Percentiles rank a stretch among this genome's conserved stretches.
Evolutionary conservation across 257 asterid species (phyloP).

Genomic region (Coffea eugenioides): DNA sequence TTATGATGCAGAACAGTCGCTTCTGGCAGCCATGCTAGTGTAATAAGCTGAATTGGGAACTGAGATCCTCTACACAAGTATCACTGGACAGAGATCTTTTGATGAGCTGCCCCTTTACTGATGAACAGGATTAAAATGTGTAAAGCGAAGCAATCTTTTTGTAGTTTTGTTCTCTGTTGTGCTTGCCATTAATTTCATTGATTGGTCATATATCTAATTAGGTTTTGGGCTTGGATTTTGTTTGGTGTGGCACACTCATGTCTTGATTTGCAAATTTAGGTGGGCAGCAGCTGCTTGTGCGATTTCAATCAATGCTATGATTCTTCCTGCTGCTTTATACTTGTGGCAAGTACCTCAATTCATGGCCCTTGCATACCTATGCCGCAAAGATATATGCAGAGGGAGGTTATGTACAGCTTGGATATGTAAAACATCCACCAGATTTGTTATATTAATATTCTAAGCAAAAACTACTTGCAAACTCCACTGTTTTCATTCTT

Average conservation of each 20-base stretch:
- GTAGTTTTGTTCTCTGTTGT: neutral
- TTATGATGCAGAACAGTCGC: neutral
- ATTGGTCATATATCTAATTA: neutral
- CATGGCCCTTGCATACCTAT: constrained; percentile 96
- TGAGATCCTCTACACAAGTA: neutral
- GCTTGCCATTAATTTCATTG: neutral
- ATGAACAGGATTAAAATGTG: too few relatives aligned
- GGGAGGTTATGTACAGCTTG: too few relatives aligned
- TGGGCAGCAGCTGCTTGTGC: constrained; percentile 95
- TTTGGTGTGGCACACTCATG: constrained; percentile 24
- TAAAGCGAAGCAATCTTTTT: neutral
- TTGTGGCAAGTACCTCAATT: constrained; percentile 99
- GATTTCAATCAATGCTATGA: constrained; percentile 64
- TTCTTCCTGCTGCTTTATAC: constrained; percentile 93
- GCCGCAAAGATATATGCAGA: constrained; percentile 93
- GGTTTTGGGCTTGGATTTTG: neutral
- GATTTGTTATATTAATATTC: neutral
- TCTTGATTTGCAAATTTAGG: constrained; percentile 38
- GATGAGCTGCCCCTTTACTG: neutral
- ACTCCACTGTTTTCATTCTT: neutral
- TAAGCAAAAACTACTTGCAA: neutral
- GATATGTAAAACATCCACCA: neutral
- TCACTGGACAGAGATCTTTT: too few relatives aligned
- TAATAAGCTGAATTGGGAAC: neutral
- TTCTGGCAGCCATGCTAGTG: neutral